Percentiles rank a stretch among this genome's conserved stretches.
phyloP scores from a whole-genome alignment of 768 basidiomycete genomes.

The Kwoniella dendrophila region DNA sequence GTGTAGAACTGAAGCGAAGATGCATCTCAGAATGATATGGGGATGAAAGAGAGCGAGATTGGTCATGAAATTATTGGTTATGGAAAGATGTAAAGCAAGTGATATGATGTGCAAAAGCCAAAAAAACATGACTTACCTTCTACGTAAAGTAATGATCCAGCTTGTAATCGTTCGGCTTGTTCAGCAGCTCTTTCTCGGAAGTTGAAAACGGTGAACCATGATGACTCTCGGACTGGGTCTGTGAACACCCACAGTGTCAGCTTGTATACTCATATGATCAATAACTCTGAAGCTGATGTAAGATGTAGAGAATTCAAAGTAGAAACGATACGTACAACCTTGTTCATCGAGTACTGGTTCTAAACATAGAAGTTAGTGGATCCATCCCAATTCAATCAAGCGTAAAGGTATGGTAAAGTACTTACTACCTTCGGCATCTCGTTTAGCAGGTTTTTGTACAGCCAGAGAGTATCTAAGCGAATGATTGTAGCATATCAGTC shows the following conservation, averaged over 20 bases:
- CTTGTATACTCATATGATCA: neutral
- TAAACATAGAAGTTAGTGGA: neutral
- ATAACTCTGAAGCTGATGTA: neutral
- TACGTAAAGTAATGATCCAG: constrained; percentile 25
- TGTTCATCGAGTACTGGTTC: constrained; percentile 26
- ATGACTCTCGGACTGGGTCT: constrained; percentile 31
- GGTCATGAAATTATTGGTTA: neutral
- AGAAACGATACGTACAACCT: constrained; percentile 20
- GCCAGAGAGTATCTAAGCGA: constrained; percentile 21
- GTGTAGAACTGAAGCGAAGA: no score
- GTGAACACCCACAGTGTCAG: neutral
- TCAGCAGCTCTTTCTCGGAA: constrained; percentile 22
- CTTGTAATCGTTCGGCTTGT: constrained; percentile 17
- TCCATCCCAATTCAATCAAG: neutral
- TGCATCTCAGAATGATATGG: no score
- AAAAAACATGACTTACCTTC: constrained; percentile 23
- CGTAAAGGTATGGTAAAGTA: neutral
- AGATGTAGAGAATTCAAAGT: no score
- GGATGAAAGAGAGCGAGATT: neutral
- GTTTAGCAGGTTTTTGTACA: constrained; percentile 22
- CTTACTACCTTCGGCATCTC: constrained; percentile 30
- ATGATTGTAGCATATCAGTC: neutral
- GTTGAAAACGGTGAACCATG: constrained; percentile 33
- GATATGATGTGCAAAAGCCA: neutral
- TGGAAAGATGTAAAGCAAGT: neutral